Evolutionary conservation across 306 rosid genomes (phyloP), one percentile per base, ranked within the genome.

Genomic region (Senna siamea): DNA sequence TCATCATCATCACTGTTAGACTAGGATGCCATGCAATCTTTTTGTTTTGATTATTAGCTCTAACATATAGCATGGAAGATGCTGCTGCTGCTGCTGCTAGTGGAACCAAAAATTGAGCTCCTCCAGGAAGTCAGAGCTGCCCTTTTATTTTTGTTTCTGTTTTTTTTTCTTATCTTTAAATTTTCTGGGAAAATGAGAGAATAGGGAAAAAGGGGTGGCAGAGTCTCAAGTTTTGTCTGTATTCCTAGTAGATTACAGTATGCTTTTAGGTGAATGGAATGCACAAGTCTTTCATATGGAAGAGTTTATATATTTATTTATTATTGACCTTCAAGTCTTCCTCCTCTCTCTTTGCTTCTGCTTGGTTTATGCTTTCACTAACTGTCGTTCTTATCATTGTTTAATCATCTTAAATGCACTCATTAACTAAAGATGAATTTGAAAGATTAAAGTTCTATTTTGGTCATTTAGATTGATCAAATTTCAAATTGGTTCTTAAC

Each of bases 181-280:
- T 41, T 72, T 73, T 37, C 2, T 30, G 58, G 73, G 46, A 9
- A 68, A 50, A 37, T 18, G 62, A 12, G n/a, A 61, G 35, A 5
- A 18, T 30, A 22, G 18, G 38, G 23, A 34, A 30, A 28, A 63
- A 19, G 18, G 28, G 37, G 70, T 72, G 85, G 73, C 57, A 62
- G 78, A 76, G 78, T 56, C 81, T 77, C 77, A 77, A 78, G 73
- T 80, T 84, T 82, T 82, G 86, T 77, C 53, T 71, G 78, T 71
- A 57, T 44, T 77, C 71, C 34, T 30, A 28, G 57, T 19, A 32
- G 19, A 12, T 9, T 61, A 55, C 37, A 34, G 35, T 46, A 40
- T 56, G 18, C 2, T 57, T 57, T 40, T 20, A 8, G 82, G 69
- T 7, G 23, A 35, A 38, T 47, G 71, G 40, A 26, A 15, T 11